These are phyloP conservation scores for Jackrogersella multiformis DNA, from an alignment of 495 filamentous ascomycete species.

Conservation along the genomic window DNA sequence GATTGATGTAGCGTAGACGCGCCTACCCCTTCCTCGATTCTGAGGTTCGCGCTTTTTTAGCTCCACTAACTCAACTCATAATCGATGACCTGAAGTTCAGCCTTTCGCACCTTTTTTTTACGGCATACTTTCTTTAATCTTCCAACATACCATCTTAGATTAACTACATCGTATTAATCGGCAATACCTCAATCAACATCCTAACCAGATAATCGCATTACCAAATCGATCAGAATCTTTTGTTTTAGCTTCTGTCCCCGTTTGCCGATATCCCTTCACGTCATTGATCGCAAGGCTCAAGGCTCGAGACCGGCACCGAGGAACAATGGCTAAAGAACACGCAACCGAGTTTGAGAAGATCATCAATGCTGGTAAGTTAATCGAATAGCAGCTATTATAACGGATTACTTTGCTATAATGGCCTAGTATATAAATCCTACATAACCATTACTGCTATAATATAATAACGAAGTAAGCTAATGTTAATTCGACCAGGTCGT, in stretches of 20 bases:
- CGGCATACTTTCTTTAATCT: neutral
- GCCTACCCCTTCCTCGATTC: too few relatives aligned
- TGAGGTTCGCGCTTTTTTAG: slow-evolving; percentile 20
- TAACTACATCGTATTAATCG: neutral
- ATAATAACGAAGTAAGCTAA: slow-evolving; percentile 24
- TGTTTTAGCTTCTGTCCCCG: neutral
- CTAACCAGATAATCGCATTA: neutral
- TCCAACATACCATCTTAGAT: neutral
- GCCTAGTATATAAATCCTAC: too few relatives aligned
- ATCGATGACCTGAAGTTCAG: neutral
- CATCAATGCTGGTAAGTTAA: slow-evolving; percentile 66
- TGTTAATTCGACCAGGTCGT: slow-evolving; percentile 60
- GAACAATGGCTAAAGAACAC: slow-evolving; percentile 59
- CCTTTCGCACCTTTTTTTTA: neutral
- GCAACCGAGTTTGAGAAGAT: slow-evolving; percentile 71
- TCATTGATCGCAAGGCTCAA: slow-evolving; percentile 14
- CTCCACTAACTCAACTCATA: neutral
- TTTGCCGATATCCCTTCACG: neutral
- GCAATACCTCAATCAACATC: neutral
- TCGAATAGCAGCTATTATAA: neutral
- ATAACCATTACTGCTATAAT: too few relatives aligned
- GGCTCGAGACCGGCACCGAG: slow-evolving; percentile 11
- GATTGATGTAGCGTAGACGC: too few relatives aligned
- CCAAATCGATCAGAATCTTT: neutral
- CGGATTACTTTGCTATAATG: neutral